A percentile compares a stretch with the other conserved stretches of the same genome.
Conservation (phyloP, 202 grass and related monocot genomes). For the Hordeum pubiflorum region DNA sequence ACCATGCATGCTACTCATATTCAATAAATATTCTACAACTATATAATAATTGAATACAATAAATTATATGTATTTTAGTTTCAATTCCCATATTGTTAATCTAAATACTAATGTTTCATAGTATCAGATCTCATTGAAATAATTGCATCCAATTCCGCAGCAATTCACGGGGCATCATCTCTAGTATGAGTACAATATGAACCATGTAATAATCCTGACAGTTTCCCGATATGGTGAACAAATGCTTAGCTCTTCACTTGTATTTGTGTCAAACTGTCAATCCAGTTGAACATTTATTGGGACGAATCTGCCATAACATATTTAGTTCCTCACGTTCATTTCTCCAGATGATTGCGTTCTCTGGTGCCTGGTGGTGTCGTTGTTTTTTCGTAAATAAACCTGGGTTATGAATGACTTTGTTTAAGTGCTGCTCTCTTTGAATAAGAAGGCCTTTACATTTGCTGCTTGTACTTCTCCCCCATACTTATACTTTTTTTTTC, state of each 20-base stretch:
- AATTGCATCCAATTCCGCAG: too few species aligned
- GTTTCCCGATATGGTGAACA: neutral
- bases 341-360: neutral
- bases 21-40: too few species aligned
- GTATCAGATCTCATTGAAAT: too few species aligned
- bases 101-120: too few species aligned
- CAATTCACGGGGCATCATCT: too few species aligned
- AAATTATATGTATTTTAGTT: too few species aligned
- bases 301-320: neutral
- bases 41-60: too few species aligned
- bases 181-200: neutral
- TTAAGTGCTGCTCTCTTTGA: neutral
- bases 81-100: too few species aligned
- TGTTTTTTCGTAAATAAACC: neutral
- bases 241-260: neutral
- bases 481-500: conserved; percentile 15
- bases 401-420: neutral
- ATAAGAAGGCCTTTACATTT: neutral
- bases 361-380: neutral
- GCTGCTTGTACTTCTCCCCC: neutral
- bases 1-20: too few species aligned
- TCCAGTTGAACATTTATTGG: neutral
- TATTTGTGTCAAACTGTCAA: neutral
- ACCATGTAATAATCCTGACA: neutral
- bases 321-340: neutral